Evolutionary conservation across 2,329 filamentous ascomycete genomes (phyloP).

Genomic region (Penicillium sp.): DNA sequence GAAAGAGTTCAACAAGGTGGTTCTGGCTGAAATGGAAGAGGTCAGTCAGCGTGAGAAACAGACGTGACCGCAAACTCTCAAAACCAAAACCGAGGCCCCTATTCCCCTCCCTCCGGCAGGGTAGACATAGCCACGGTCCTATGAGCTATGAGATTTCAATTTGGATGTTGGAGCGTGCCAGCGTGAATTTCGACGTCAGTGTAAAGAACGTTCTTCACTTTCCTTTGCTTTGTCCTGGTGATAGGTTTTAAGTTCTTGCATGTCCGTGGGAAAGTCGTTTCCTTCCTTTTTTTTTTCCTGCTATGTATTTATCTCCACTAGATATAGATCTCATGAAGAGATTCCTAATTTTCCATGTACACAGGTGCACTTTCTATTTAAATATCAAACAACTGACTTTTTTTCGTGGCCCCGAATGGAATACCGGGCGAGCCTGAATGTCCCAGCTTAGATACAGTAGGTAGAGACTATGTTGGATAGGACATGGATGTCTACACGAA

Average conservation of each 20-base stretch:
- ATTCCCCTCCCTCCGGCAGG: no score
- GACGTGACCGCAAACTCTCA: neutral
- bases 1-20: conserved; percentile 63
- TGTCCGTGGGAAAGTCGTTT: no score
- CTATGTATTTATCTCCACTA: no score
- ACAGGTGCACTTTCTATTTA: no score
- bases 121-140: neutral
- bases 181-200: neutral
- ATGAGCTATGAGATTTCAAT: conserved; percentile 11
- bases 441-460: no score
- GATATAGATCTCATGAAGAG: conserved; percentile 9
- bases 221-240: neutral
- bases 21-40: conserved; percentile 62
- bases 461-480: no score
- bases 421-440: no score
- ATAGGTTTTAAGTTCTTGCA: neutral
- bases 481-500: no score
- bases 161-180: conserved; percentile 6
- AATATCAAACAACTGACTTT: no score
- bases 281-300: no score
- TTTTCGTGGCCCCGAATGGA: no score
- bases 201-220: neutral
- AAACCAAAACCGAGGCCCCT: no score
- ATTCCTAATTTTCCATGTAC: neutral
- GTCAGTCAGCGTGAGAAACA: conserved; percentile 36